A percentile compares a stretch with the other conserved stretches of the same genome.
Evolutionary conservation across 169 alveolate species (phyloP).

Genomic region (Eimeria zaria): DNA sequence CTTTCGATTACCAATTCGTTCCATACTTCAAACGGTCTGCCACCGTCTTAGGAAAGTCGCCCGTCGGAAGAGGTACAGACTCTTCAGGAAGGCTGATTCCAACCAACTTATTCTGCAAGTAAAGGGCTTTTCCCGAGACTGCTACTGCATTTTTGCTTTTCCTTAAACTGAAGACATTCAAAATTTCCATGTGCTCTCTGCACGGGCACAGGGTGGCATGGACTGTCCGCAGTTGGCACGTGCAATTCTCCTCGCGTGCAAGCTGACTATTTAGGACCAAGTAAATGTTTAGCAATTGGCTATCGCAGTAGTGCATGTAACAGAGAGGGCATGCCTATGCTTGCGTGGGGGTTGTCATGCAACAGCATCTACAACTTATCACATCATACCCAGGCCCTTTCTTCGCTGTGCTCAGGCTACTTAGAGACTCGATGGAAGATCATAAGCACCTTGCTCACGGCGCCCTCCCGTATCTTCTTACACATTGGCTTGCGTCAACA

Average conservation of each 20-base stretch:
- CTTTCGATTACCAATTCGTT: too few species aligned
- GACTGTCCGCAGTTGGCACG: not conserved
- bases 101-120: not conserved
- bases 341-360: not conserved
- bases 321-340: not conserved
- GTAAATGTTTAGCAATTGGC: not conserved
- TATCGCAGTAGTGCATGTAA: not conserved
- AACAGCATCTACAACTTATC: too few species aligned
- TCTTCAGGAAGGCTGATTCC: not conserved
- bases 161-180: not conserved
- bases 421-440: too few species aligned
- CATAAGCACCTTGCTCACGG: too few species aligned
- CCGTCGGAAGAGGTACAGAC: not conserved
- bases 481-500: not conserved
- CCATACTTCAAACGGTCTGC: not conserved
- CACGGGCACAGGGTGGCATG: not conserved
- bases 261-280: not conserved
- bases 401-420: not conserved
- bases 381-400: not conserved
- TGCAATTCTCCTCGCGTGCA: not conserved
- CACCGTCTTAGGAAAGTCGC: not conserved
- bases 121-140: not conserved
- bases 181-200: not conserved
- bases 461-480: too few species aligned
- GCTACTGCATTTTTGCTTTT: not conserved